Evolutionary conservation across 1,284 basidiomycete genomes (phyloP).

Genomic region (Trametes hirsuta): DNA sequence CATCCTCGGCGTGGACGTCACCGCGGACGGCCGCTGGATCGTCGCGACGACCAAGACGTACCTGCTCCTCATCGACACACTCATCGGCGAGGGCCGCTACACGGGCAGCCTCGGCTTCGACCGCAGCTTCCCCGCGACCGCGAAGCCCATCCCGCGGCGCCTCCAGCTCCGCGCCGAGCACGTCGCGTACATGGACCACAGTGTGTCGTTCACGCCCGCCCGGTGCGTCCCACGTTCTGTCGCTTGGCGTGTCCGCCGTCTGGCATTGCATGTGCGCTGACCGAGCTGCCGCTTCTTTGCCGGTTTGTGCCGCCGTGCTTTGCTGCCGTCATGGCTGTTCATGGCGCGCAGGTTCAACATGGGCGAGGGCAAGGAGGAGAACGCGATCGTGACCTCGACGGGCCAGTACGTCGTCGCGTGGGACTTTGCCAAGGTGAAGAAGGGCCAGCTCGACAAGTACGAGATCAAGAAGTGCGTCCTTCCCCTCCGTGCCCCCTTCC

Average conservation of each 20-base stretch:
- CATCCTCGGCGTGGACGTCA: slow-evolving; percentile 94
- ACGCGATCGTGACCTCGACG: slow-evolving; percentile 94
- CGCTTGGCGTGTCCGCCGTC: neutral
- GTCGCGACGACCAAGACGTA: slow-evolving; percentile 97
- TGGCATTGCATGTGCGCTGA: neutral
- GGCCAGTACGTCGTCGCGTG: slow-evolving; percentile 95
- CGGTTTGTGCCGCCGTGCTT: neutral
- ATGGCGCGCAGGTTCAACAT: slow-evolving; percentile 80
- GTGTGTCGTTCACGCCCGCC: slow-evolving; percentile 90
- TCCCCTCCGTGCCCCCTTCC: slow-evolving; percentile 17
- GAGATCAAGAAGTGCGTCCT: slow-evolving; percentile 83
- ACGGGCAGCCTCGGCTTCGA: slow-evolving; percentile 91
- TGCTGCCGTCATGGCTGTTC: neutral
- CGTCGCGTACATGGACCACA: slow-evolving; percentile 92
- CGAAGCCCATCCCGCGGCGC: slow-evolving; percentile 91
- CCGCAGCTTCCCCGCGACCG: slow-evolving; percentile 91
- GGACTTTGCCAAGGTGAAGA: slow-evolving; percentile 97
- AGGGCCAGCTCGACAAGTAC: slow-evolving; percentile 88
- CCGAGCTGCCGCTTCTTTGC: neutral
- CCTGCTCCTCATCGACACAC: slow-evolving; percentile 92
- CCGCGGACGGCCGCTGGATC: slow-evolving; percentile 92
- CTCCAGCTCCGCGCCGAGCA: slow-evolving; percentile 93
- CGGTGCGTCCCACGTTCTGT: slow-evolving; percentile 49
- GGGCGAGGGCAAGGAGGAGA: slow-evolving; percentile 86
- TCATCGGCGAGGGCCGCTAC: slow-evolving; percentile 91